A percentile compares a stretch with the other conserved stretches of the same genome.
phyloP scores from a whole-genome alignment of 768 basidiomycete genomes.

The Aureoboletus auriporus region DNA sequence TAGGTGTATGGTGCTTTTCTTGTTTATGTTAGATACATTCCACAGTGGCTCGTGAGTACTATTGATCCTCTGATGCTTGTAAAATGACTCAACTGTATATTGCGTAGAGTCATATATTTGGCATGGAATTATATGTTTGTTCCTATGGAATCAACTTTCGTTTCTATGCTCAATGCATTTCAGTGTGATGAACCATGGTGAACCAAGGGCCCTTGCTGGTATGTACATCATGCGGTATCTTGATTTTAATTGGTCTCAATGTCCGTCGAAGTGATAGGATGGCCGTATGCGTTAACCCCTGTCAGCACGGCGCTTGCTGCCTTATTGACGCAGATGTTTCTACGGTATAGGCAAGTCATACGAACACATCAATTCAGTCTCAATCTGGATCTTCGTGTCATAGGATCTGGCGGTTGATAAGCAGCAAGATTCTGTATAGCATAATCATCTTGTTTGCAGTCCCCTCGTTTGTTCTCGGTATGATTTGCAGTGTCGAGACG shows the following conservation, averaged over 20 bases:
- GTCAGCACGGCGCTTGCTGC: constrained; percentile 44
- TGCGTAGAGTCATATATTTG: constrained; percentile 10
- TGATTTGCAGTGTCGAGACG: constrained; percentile 41
- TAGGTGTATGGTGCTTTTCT: constrained; percentile 9
- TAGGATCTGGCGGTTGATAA: constrained; percentile 10
- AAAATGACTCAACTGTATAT: not conserved
- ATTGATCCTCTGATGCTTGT: not conserved
- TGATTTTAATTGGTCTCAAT: not conserved
- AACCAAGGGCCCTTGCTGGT: constrained; percentile 8
- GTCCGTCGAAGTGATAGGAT: constrained; percentile 32
- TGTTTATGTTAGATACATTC: constrained; percentile 13
- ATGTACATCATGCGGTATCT: not conserved
- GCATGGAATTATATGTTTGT: constrained; percentile 9
- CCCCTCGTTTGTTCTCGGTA: constrained; percentile 40
- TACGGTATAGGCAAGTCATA: constrained; percentile 38
- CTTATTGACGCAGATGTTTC: constrained; percentile 43
- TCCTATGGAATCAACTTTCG: not conserved
- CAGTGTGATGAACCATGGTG: constrained; percentile 10
- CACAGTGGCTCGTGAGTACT: constrained; percentile 13
- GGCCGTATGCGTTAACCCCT: constrained; percentile 50
- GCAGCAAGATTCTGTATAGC: constrained; percentile 19
- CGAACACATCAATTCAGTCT: not conserved
- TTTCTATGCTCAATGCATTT: not conserved
- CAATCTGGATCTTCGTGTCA: not conserved
- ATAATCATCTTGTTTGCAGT: constrained; percentile 35